These are phyloP conservation scores for Crithidia brevicula DNA, from an alignment of 208 protist species.

Conservation along the genomic window DNA sequence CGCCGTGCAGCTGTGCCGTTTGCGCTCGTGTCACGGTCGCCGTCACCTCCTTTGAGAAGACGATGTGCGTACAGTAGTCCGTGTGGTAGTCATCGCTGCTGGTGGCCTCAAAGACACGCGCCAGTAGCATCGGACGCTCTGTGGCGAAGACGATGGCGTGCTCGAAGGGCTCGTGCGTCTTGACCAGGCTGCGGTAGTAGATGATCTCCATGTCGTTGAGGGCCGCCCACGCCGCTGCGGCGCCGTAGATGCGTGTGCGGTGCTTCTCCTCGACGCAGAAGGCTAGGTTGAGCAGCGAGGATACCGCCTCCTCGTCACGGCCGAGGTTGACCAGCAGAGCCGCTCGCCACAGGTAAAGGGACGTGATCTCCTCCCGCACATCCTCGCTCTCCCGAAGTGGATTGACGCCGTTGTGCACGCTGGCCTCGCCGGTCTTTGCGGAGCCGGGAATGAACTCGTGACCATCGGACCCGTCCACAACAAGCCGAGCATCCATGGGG, in stretches of 20 bases:
- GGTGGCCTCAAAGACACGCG: slow-evolving; percentile 63
- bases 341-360: slow-evolving; percentile 79
- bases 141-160: slow-evolving; percentile 48
- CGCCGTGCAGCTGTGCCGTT: slow-evolving; percentile 60
- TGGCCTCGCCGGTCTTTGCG: slow-evolving; percentile 45
- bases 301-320: slow-evolving; percentile 66
- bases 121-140: slow-evolving; percentile 63
- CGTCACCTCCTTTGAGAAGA: slow-evolving; percentile 82
- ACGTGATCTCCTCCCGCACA: slow-evolving; percentile 59
- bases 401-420: slow-evolving; percentile 46
- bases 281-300: slow-evolving; percentile 73
- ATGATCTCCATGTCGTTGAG: slow-evolving; percentile 88
- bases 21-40: slow-evolving; percentile 74
- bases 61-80: slow-evolving; percentile 69
- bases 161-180: slow-evolving; percentile 64
- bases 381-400: slow-evolving; percentile 50
- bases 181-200: slow-evolving; percentile 70
- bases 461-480: slow-evolving; percentile 22
- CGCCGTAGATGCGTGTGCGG: slow-evolving; percentile 50
- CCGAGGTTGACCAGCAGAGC: slow-evolving; percentile 81
- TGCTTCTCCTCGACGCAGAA: slow-evolving; percentile 40
- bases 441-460: slow-evolving; percentile 38
- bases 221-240: slow-evolving; percentile 71
- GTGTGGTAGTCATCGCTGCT: slow-evolving; percentile 53
- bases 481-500: slow-evolving; percentile 32